Conservation (phyloP, 768 basidiomycete genomes). For the Postia placenta region DNA sequence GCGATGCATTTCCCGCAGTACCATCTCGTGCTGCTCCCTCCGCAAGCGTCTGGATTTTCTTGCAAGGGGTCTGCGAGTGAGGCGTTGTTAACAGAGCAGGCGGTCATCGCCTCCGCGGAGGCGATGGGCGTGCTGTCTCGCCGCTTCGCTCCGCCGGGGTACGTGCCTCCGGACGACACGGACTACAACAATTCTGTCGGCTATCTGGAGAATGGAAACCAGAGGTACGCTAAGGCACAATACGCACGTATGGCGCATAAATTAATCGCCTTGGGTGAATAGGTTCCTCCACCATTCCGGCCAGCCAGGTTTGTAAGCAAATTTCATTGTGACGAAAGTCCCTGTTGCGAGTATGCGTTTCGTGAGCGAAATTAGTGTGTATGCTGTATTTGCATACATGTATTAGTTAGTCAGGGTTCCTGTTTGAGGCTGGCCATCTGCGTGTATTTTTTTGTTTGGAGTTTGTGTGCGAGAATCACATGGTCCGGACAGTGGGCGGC, state of each 20-base stretch:
- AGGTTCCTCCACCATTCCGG: not conserved
- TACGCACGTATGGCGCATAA: too few species aligned
- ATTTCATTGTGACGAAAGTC: too few species aligned
- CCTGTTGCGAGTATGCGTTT: too few species aligned
- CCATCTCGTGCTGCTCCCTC: slow-evolving; percentile 35
- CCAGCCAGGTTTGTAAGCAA: not conserved
- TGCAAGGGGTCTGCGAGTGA: slow-evolving; percentile 15
- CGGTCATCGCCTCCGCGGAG: slow-evolving; percentile 34
- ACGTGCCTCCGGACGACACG: slow-evolving; percentile 33
- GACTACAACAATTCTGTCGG: slow-evolving; percentile 50
- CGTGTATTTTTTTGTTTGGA: too few species aligned
- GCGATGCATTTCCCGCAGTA: slow-evolving; percentile 39
- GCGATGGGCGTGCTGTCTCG: slow-evolving; percentile 32
- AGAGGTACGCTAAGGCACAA: slow-evolving; percentile 36
- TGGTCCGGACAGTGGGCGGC: too few species aligned
- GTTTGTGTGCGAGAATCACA: too few species aligned
- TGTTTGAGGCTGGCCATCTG: too few species aligned
- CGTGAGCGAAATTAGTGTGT: too few species aligned
- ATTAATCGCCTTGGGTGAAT: too few species aligned
- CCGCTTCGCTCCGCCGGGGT: slow-evolving; percentile 50
- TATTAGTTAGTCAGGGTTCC: too few species aligned
- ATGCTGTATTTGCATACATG: too few species aligned
- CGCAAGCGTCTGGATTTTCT: slow-evolving; percentile 38
- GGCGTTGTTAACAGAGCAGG: slow-evolving; percentile 33
- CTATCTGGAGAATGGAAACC: slow-evolving; percentile 50